phyloP scores from a whole-genome alignment of 345 rosid species.

The Anastatica hierochuntica region DNA sequence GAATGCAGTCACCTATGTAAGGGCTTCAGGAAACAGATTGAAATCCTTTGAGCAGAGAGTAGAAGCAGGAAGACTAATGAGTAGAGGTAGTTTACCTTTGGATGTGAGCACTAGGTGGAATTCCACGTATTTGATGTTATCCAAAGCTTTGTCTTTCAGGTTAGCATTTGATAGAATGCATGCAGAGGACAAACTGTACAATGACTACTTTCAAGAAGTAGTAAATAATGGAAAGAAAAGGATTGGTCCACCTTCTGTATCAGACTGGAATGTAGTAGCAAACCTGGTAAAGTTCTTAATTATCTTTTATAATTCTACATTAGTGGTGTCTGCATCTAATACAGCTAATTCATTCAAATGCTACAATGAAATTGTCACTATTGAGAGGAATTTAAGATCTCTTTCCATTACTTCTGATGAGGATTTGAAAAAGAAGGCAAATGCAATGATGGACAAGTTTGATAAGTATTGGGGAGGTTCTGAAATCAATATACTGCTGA shows the following conservation, averaged over 20 bases:
- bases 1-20: neutral
- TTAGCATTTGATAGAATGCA: neutral
- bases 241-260: too few relatives aligned
- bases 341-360: too few relatives aligned
- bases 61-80: neutral
- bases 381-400: too few relatives aligned
- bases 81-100: too few relatives aligned
- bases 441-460: neutral
- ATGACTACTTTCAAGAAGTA: neutral
- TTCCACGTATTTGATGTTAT: neutral
- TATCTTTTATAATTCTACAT: too few relatives aligned
- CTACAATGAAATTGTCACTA: too few relatives aligned
- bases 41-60: neutral
- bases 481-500: neutral
- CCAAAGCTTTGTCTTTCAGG: neutral
- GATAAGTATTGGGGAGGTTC: neutral
- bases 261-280: too few relatives aligned
- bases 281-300: too few relatives aligned
- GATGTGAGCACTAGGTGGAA: neutral
- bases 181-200: neutral
- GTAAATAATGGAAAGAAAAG: too few relatives aligned
- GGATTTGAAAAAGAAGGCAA: neutral
- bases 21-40: neutral
- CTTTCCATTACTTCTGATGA: neutral
- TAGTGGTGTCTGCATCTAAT: too few relatives aligned